phyloP scores from a whole-genome alignment of 495 filamentous ascomycete species.

The Aspergillus hancockii region DNA sequence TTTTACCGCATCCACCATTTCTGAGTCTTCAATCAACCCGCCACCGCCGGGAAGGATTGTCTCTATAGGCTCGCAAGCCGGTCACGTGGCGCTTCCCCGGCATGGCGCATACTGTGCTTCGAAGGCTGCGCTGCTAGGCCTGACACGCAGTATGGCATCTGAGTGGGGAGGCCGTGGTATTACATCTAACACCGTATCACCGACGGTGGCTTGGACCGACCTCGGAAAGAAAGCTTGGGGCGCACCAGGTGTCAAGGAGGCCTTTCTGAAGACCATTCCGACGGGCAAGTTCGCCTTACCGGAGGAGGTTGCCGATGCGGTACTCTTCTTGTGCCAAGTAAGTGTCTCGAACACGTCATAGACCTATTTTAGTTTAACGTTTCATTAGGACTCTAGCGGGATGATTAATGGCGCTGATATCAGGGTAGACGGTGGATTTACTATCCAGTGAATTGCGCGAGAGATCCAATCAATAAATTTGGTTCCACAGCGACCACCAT shows the following conservation, averaged over 20 bases:
- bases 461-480: not conserved
- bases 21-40: conserved; percentile 19
- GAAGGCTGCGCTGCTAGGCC: conserved; percentile 46
- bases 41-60: conserved; percentile 38
- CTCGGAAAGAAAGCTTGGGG: conserved; percentile 45
- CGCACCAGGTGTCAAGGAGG: conserved; percentile 30
- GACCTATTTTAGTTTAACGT: conserved; percentile 10
- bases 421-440: conserved; percentile 44
- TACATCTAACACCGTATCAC: conserved; percentile 40
- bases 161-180: conserved; percentile 41
- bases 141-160: conserved; percentile 52
- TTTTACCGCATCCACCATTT: conserved; percentile 25
- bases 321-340: conserved; percentile 42
- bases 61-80: conserved; percentile 41
- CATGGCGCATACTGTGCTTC: conserved; percentile 52
- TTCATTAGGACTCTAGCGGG: conserved; percentile 39
- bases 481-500: not conserved
- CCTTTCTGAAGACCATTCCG: conserved; percentile 38
- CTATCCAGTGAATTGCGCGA: conserved; percentile 26
- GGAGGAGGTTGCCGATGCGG: conserved; percentile 43
- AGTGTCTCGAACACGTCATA: conserved; percentile 1
- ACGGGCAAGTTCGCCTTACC: conserved; percentile 46
- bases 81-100: conserved; percentile 36
- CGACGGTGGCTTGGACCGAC: conserved; percentile 44
- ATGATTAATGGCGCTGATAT: conserved; percentile 49